A percentile compares a stretch with the other conserved stretches of the same genome.
Conservation (phyloP, 2,329 filamentous ascomycete species). For the Macroventuria anomochaeta region DNA sequence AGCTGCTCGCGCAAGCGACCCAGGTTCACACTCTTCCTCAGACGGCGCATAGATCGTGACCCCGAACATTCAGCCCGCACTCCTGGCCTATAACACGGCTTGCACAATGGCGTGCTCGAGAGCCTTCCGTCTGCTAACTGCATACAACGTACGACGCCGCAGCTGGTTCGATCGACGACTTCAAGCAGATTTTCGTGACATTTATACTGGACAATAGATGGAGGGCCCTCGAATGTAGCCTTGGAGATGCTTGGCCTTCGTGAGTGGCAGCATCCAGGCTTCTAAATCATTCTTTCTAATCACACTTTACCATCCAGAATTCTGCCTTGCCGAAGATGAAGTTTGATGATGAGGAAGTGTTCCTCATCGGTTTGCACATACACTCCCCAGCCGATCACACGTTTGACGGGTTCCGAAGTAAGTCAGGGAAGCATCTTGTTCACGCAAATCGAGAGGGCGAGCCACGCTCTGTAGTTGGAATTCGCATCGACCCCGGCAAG, state of each 20-base stretch:
- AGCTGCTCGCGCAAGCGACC: too few relatives aligned
- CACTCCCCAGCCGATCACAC: neutral
- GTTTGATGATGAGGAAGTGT: neutral
- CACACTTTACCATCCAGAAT: neutral
- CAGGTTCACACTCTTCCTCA: neutral
- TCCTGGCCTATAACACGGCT: neutral
- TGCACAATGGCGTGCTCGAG: neutral
- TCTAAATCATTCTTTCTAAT: too few relatives aligned
- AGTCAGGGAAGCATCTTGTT: neutral
- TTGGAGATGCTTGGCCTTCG: too few relatives aligned
- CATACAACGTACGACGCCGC: neutral
- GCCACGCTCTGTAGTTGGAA: neutral
- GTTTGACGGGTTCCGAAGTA: neutral
- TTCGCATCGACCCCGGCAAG: neutral
- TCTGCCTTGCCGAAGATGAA: neutral
- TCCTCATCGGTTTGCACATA: neutral
- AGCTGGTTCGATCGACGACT: too few relatives aligned
- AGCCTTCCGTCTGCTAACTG: neutral
- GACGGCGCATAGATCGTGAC: neutral
- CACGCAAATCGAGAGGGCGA: neutral
- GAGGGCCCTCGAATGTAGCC: too few relatives aligned
- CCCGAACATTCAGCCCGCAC: neutral
- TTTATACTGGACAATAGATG: too few relatives aligned
- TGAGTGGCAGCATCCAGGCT: too few relatives aligned
- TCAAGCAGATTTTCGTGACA: too few relatives aligned